Evolutionary conservation across 2,329 filamentous ascomycete species (phyloP).

Genomic region (Podosphaera aphanis): DNA sequence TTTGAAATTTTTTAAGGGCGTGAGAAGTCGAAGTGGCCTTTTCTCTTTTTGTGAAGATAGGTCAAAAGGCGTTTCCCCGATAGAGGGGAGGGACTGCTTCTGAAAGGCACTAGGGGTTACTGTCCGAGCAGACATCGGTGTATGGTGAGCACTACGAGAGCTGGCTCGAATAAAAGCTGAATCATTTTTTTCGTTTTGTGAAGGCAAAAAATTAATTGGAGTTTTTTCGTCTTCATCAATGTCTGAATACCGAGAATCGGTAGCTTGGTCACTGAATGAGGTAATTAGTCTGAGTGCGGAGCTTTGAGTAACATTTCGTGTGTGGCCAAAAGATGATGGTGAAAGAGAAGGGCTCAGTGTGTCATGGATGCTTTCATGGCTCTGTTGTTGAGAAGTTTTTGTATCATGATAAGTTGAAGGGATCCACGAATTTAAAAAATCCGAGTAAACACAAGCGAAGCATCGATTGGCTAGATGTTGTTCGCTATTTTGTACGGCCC

Average conservation of each 20-base stretch:
- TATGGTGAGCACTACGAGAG: constrained; percentile 44
- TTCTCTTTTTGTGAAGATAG: too few relatives aligned
- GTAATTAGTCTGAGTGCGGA: constrained; percentile 81
- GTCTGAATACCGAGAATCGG: constrained; percentile 40
- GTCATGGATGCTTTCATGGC: constrained; percentile 28
- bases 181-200: constrained; percentile 34
- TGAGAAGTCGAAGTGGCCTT: too few relatives aligned
- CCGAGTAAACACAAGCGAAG: constrained; percentile 73
- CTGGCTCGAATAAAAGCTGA: constrained; percentile 46
- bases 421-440: constrained; percentile 68
- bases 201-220: constrained; percentile 56
- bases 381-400: constrained; percentile 31
- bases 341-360: constrained; percentile 50
- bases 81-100: constrained; percentile 49
- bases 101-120: constrained; percentile 35
- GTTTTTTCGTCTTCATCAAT: constrained; percentile 36
- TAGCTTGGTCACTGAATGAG: constrained; percentile 42
- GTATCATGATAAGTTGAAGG: constrained; percentile 54
- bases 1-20: too few relatives aligned
- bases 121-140: constrained; percentile 42
- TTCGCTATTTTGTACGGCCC: constrained; percentile 65
- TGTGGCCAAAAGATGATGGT: constrained; percentile 38
- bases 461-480: constrained; percentile 78
- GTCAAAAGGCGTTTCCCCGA: constrained; percentile 42
- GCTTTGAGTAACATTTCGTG: constrained; percentile 48